phyloP scores from a whole-genome alignment of 2,329 filamentous ascomycete genomes.

The Lasiodiplodia sp. region DNA sequence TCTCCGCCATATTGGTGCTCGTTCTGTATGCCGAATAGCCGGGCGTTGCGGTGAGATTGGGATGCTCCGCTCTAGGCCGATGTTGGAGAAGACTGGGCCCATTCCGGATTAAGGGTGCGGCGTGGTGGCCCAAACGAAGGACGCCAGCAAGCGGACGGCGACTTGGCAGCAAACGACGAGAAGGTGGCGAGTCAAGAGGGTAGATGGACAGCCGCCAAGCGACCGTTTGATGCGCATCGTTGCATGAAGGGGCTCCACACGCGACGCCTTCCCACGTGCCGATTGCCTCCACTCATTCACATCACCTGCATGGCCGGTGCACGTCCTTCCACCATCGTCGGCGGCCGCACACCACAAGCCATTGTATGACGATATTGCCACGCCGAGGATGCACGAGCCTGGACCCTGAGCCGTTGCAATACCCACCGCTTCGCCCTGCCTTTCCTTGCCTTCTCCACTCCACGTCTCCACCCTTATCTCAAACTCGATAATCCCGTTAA shows the following conservation, averaged over 20 bases:
- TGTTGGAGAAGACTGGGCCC: neutral
- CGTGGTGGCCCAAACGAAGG: neutral
- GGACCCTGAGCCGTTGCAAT: constrained; percentile 1
- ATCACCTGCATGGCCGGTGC: constrained; percentile 3
- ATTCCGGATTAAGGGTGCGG: neutral
- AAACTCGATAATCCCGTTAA: constrained; percentile 2
- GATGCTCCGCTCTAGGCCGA: neutral
- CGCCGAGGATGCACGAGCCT: constrained; percentile 7
- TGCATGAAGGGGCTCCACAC: constrained; percentile 20
- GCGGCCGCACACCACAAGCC: neutral
- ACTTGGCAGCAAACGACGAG: neutral
- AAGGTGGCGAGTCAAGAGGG: constrained; percentile 9
- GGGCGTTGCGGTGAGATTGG: constrained; percentile 1
- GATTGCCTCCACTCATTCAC: neutral
- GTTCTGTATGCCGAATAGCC: neutral
- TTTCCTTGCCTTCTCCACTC: neutral
- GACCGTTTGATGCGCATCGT: neutral
- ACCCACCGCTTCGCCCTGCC: neutral
- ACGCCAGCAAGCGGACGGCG: neutral
- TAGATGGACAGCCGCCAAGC: neutral
- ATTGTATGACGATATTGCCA: constrained; percentile 2
- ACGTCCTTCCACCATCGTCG: neutral
- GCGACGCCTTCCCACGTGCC: constrained; percentile 19
- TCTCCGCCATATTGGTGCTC: neutral
- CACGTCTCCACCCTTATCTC: neutral